Evolutionary conservation across 2,329 filamentous ascomycete genomes (phyloP).

Genomic region (Hymenotorrendiella dingleyae): DNA sequence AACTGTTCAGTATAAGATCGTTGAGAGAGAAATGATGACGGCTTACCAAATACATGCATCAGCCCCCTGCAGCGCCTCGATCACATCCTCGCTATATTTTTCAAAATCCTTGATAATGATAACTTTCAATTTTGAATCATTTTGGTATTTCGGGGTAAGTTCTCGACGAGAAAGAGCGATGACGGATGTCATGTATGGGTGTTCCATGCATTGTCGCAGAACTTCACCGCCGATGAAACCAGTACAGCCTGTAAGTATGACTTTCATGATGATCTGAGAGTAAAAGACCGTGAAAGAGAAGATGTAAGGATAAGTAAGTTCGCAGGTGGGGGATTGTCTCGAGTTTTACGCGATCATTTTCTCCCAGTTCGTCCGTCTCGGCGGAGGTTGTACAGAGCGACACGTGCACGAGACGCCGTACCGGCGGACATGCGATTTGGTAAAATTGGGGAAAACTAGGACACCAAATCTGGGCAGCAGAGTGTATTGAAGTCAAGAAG

Average conservation of each 20-base stretch:
- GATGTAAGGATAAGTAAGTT: too few relatives aligned
- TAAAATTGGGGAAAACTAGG: too few relatives aligned
- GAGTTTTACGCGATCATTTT: too few relatives aligned
- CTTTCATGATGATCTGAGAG: slow-evolving; percentile 42
- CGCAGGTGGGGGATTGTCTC: too few relatives aligned
- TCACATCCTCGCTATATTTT: slow-evolving; percentile 20
- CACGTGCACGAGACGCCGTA: too few relatives aligned
- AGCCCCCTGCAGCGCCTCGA: slow-evolving; percentile 10
- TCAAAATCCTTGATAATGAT: slow-evolving; percentile 16
- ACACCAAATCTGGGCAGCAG: too few relatives aligned
- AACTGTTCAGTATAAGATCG: slow-evolving; percentile 26
- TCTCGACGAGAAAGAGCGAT: slow-evolving; percentile 43
- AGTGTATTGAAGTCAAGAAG: too few relatives aligned
- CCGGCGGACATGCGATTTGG: too few relatives aligned
- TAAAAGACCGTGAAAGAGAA: too few relatives aligned
- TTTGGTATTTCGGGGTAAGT: background rate
- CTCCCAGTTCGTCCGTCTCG: too few relatives aligned
- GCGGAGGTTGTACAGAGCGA: too few relatives aligned
- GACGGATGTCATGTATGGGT: slow-evolving; percentile 45
- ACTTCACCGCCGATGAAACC: slow-evolving; percentile 51
- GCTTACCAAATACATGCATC: slow-evolving; percentile 19
- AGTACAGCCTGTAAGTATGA: slow-evolving; percentile 54
- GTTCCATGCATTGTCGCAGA: slow-evolving; percentile 43
- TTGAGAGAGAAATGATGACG: slow-evolving; percentile 30
- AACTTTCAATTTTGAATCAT: slow-evolving; percentile 42